Base-by-base conservation (phyloP, 805 yeast genomes). In the Phaffomyces opuntiae region DNA sequence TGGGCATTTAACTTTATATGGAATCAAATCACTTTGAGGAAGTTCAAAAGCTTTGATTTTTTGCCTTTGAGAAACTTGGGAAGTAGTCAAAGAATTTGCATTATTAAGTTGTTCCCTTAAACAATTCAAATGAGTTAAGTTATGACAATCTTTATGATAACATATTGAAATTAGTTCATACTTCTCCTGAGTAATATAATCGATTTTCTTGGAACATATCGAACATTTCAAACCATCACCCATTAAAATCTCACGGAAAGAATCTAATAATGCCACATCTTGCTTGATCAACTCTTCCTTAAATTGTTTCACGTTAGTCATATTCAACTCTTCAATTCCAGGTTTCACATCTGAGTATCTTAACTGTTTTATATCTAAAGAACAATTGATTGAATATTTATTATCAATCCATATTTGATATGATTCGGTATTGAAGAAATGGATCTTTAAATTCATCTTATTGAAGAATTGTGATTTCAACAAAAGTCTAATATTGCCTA, bases 401-500 rank as follows among this genome's bases (percentile, higher is more conserved):
- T 56, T 50, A n/a, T 42, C 51, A 24, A 50, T 38, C 60, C 60
- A 57, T 2, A 25, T 40, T 11, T 51, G 45, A 38, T 54, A 59
- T 9, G 40, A 41, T 17, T 62, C 62, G 3, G 40, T 55, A 49
- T 59, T 62, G 43, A 81, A 80, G 26, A 81, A 60, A 3, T 68
- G 68, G 0, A 81, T 68, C 27, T 62, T 62, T 38, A 83, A 59
- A 27, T 69, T 67, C 69, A 78, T 64, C 8, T 65, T 54, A 1
- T 53, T 50, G 55, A 81, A 83, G 36, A 70, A 75, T 2, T 54
- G 54, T 11, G 75, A 59, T 2, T 56, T 54, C 6, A 80, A 33
- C 14, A 83, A 56, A 29, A 74, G 55, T 38, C 77, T 64, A 7
- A 74, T 59, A 50, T 74, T 68, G 0, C 74, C 84, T 12, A 81